Conservation (phyloP, 495 filamentous ascomycete species). For the Astrothelium subdiscretum region DNA sequence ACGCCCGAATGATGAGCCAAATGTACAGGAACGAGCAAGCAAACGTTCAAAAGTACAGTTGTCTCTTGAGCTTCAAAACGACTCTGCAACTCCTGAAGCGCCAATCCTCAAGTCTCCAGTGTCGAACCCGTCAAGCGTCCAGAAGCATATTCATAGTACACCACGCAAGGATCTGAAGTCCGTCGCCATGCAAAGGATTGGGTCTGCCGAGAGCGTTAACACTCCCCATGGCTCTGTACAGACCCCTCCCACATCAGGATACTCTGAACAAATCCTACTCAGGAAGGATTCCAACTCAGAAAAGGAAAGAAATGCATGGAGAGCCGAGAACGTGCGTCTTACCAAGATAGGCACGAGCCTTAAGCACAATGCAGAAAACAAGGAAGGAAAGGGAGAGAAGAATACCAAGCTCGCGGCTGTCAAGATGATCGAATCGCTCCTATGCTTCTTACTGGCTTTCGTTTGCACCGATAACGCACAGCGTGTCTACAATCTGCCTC, state of each 20-base stretch:
- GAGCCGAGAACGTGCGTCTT: neutral
- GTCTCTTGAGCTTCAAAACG: conserved; percentile 3
- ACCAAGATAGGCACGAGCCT: neutral
- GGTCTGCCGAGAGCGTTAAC: neutral
- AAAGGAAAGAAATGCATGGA: neutral
- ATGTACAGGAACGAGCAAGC: conserved; percentile 2
- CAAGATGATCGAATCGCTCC: neutral
- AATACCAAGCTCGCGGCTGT: neutral
- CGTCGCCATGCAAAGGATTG: neutral
- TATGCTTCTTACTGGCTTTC: neutral
- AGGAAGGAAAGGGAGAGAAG: neutral
- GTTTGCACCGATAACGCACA: neutral
- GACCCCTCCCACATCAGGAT: neutral
- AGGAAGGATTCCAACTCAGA: neutral
- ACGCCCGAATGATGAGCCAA: conserved; percentile 9
- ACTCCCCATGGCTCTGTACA: neutral
- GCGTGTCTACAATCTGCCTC: neutral
- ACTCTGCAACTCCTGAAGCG: conserved; percentile 11
- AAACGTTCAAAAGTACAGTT: conserved; percentile 15
- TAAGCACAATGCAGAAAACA: neutral
- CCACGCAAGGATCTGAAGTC: neutral
- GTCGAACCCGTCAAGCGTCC: conserved; percentile 17
- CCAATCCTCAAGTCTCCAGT: conserved; percentile 15
- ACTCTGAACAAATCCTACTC: neutral
- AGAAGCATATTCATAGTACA: conserved; percentile 9